Evolutionary conservation across 2,329 filamentous ascomycete species (phyloP), one percentile per base, ranked within the genome.

Genomic region (Exophiala sp.): DNA sequence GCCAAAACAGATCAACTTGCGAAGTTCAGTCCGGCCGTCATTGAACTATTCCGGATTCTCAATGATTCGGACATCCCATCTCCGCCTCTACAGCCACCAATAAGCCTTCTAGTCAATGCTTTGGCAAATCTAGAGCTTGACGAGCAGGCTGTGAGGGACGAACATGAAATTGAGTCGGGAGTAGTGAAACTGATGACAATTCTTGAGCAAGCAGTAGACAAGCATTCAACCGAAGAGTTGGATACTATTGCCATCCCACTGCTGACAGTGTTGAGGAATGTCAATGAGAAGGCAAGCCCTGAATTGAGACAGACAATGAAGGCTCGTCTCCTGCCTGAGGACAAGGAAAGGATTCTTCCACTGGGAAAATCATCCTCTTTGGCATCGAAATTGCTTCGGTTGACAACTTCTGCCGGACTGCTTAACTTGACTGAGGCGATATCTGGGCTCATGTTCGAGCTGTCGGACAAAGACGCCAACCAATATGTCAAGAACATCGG

Each of bases 401-500:
- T 93, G 34, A 88, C 86, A 2, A 87, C 83, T 3, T 87, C 86
- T 11, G 79, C 89, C 0, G 68, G 81, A 37, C 78, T 86, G 0
- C 81, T 87, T 0, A 81, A 83, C 32, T 72, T 95, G 2, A 81
- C 88, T 14, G 81, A 86, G 40, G 79, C 80, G 14, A 84, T 95
- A 45, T 86, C 86, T 0, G 77, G 83, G 23, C 74, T 98, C 19
- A 78, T 96, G 54, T 98, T 94, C 65, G 86, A 94, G 57, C 75
- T 97, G 22, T 95, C 89, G 0, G 85, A 84, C 57, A 86, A 83
- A 60, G 83, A 96, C 60, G 80, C 90, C 0, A 78, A 77, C 13
- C 85, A 76, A 23, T 93, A 96, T 62, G 86, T 97, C 0, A 78
- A 86, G 44, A 96, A 96, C 59, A 87, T 98, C 10, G 93, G 93